These are phyloP conservation scores for Fraxinus floribunda DNA, from an alignment of 305 asterid species.

Conservation along the genomic window DNA sequence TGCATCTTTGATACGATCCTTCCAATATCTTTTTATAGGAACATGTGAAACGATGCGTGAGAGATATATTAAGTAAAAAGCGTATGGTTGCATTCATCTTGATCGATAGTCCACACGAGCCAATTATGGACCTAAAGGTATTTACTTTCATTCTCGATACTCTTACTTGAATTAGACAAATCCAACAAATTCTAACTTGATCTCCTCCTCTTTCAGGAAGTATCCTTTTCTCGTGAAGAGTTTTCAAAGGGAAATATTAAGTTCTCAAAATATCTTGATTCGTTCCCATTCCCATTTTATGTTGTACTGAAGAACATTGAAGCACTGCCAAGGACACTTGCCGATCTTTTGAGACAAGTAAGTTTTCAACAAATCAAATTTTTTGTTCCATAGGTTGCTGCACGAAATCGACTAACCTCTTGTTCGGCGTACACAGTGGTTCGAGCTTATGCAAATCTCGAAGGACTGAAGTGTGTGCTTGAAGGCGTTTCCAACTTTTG, in stretches of 20 bases:
- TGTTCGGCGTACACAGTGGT: constrained; percentile 59
- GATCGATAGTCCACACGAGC: constrained; percentile 69
- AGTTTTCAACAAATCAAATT: constrained; percentile 12
- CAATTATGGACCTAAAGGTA: constrained; percentile 68
- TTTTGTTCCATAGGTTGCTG: not conserved
- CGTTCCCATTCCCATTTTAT: constrained; percentile 89
- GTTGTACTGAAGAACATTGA: constrained; percentile 78
- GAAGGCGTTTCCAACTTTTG: not conserved
- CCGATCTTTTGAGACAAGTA: constrained; percentile 92
- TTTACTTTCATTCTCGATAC: not conserved
- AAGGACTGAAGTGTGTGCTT: constrained; percentile 30
- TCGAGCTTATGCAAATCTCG: constrained; percentile 81
- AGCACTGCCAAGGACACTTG: constrained; percentile 87
- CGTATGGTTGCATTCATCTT: constrained; percentile 89
- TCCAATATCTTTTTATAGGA: constrained; percentile 39
- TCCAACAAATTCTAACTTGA: not conserved
- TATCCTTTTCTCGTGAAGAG: constrained; percentile 33
- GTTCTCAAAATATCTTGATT: constrained; percentile 56
- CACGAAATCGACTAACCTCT: not conserved
- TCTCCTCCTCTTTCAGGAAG: constrained; percentile 51
- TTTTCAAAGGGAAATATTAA: constrained; percentile 27
- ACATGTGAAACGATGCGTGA: constrained; percentile 58
- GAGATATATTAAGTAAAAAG: constrained; percentile 67
- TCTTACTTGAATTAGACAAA: not conserved
- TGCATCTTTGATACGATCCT: not conserved